Base-by-base conservation (phyloP, 2,329 filamentous ascomycete species). In the Didymella arachidicola region DNA sequence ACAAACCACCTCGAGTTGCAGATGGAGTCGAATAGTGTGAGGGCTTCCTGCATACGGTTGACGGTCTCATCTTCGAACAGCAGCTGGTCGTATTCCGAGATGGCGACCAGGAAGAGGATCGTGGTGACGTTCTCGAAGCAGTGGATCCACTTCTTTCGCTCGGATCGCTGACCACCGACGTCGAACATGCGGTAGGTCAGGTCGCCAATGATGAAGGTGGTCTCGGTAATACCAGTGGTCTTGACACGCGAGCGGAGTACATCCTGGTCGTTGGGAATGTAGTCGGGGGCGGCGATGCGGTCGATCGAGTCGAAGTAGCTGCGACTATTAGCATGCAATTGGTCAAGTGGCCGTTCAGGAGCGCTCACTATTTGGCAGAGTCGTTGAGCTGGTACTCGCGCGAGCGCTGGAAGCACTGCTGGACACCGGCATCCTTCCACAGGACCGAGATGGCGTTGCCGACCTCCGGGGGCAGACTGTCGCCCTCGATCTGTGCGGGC, bases 91-190 rank as follows among this genome's bases (percentile, higher is more conserved):
- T 97, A 97, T 79, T 97, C 93, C 68, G 93, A 97, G 70, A 97
- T 97, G 79, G 94, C 94, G 67, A 97, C 94, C 55, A 97, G 82
- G 88, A 97, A 97, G 38, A 97, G 89, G 70, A 97, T 96, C 10
- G 93, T 96, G 8, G 93, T 97, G 73, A 97, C 93, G 72, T 97
- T 97, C 83, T 97, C 93, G 80, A 97, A 97, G 82, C 93, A 97
- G 83, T 97, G 93, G 71, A 97, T 97, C 93, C 93, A 97, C 87
- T 97, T 97, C 90, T 97, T 97, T 77, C 93, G 89, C 81, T 97
- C 93, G 7, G 92, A 97, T 77, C 93, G 87, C 80, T 97, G 93
- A 66, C 93, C 94, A 85, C 93, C 93, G 44, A 97, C 93, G 73
- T 97, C 93, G 80, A 97, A 97, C 93, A 97, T 97, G 68, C 93